Conservation (phyloP, 1,139 yeast species). For the Zhuliangozyma parablackwelliae region DNA sequence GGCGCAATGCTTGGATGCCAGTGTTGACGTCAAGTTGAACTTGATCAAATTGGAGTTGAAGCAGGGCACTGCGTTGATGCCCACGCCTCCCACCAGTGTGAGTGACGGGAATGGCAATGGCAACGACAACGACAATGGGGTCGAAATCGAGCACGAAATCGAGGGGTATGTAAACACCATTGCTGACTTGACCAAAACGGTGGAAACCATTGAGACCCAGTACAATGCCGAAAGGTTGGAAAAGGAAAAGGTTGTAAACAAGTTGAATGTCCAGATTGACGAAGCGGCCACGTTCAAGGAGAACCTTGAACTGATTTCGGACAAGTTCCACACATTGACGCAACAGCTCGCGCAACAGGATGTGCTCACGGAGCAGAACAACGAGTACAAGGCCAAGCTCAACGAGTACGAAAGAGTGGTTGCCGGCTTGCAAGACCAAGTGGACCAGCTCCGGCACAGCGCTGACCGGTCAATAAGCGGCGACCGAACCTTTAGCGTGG, state of each 20-base stretch:
- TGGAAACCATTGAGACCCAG: slow-evolving; percentile 21
- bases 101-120: slow-evolving; percentile 10
- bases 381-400: slow-evolving; percentile 21
- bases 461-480: neutral
- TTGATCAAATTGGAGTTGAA: slow-evolving; percentile 21
- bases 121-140: slow-evolving; percentile 15
- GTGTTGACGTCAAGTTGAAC: slow-evolving; percentile 23
- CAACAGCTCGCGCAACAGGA: slow-evolving; percentile 8
- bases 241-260: slow-evolving; percentile 18
- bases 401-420: slow-evolving; percentile 29
- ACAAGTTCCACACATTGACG: slow-evolving; percentile 16
- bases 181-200: slow-evolving; percentile 14
- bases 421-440: slow-evolving; percentile 29
- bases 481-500: slow-evolving; percentile 1
- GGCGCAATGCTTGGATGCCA: slow-evolving; percentile 14
- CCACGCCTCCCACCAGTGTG: neutral
- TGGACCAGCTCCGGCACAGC: slow-evolving; percentile 20
- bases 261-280: slow-evolving; percentile 14
- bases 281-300: slow-evolving; percentile 18
- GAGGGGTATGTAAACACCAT: slow-evolving; percentile 14
- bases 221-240: slow-evolving; percentile 19
- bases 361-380: slow-evolving; percentile 18
- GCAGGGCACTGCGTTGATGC: slow-evolving; percentile 6
- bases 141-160: slow-evolving; percentile 9
- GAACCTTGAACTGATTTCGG: slow-evolving; percentile 15